A percentile compares a stretch with the other conserved stretches of the same genome.
Evolutionary conservation across 1,139 yeast genomes (phyloP).

Genomic region (Citeromyces hawaiiensis): DNA sequence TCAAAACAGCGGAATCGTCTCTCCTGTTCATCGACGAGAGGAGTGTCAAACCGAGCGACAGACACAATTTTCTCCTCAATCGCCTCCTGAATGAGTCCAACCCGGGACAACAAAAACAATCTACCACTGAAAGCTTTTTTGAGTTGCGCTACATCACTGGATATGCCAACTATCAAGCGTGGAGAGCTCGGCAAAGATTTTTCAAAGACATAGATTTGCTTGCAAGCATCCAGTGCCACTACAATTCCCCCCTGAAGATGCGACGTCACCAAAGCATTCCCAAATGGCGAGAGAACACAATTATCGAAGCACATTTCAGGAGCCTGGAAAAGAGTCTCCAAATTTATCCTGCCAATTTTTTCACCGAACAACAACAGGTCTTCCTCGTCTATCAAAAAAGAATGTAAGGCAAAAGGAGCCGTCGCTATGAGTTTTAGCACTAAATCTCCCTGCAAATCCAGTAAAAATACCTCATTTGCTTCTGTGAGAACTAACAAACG

Average conservation of each 20-base stretch:
- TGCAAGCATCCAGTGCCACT: background rate
- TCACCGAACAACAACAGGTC: background rate
- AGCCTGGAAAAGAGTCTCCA: background rate
- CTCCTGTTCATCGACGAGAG: background rate
- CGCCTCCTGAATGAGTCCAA: slow-evolving; percentile 22
- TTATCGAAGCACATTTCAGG: background rate
- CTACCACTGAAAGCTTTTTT: slow-evolving; percentile 19
- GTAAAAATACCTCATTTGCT: slow-evolving; percentile 23
- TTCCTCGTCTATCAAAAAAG: background rate
- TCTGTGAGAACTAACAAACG: slow-evolving; percentile 30
- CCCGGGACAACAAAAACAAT: slow-evolving; percentile 25
- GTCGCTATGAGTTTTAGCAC: slow-evolving; percentile 4
- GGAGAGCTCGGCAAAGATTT: background rate
- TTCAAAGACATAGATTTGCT: background rate
- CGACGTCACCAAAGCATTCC: background rate
- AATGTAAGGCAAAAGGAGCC: background rate
- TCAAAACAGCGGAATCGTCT: slow-evolving; percentile 9
- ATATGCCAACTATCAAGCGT: background rate
- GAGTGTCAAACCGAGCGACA: slow-evolving; percentile 4
- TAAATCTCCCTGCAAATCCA: slow-evolving; percentile 17
- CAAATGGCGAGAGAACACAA: background rate
- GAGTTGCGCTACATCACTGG: background rate
- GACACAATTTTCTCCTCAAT: slow-evolving; percentile 9
- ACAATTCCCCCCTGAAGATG: background rate
- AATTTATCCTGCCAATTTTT: background rate